These are phyloP conservation scores for Penicillium sp. DNA, from an alignment of 2,329 filamentous ascomycete species.

Conservation along the genomic window DNA sequence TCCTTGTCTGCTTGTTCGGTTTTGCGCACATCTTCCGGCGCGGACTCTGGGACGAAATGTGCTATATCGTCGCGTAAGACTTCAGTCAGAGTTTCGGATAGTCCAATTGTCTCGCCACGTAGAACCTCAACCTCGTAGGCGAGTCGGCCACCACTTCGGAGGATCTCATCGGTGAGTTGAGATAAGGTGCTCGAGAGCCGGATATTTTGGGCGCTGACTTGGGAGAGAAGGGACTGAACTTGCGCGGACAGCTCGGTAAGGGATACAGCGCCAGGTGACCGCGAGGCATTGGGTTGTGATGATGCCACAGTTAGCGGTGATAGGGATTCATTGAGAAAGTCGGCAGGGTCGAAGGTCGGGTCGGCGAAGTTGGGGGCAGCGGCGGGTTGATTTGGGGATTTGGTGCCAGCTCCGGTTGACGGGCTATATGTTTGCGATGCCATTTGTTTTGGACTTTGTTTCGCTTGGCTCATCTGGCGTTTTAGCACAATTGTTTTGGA, in stretches of 20 bases:
- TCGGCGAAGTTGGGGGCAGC: conserved; percentile 67
- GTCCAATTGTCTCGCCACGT: conserved; percentile 77
- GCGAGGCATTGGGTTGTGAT: conserved; percentile 37
- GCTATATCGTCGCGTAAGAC: conserved; percentile 66
- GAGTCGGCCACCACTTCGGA: conserved; percentile 79
- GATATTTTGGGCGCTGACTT: conserved; percentile 83
- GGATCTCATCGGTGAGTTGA: conserved; percentile 88
- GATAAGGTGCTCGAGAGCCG: conserved; percentile 77
- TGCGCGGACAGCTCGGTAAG: conserved; percentile 75
- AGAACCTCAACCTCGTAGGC: conserved; percentile 94
- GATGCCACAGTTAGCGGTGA: conserved; percentile 60
- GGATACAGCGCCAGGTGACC: conserved; percentile 51
- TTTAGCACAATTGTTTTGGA: not conserved
- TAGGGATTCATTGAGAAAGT: conserved; percentile 77
- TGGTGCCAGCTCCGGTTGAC: conserved; percentile 15
- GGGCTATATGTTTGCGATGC: conserved; percentile 26
- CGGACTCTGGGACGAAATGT: conserved; percentile 60
- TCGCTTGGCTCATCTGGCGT: not conserved
- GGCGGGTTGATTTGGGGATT: conserved; percentile 34
- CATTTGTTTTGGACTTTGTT: conserved; percentile 4
- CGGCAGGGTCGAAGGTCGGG: conserved; percentile 73
- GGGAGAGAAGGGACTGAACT: conserved; percentile 78
- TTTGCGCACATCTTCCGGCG: conserved; percentile 6
- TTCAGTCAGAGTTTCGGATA: conserved; percentile 74
- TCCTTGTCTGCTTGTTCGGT: conserved; percentile 1